Evolutionary conservation across 2,329 filamentous ascomycete genomes (phyloP).

Genomic region (Exophiala oligosperma): DNA sequence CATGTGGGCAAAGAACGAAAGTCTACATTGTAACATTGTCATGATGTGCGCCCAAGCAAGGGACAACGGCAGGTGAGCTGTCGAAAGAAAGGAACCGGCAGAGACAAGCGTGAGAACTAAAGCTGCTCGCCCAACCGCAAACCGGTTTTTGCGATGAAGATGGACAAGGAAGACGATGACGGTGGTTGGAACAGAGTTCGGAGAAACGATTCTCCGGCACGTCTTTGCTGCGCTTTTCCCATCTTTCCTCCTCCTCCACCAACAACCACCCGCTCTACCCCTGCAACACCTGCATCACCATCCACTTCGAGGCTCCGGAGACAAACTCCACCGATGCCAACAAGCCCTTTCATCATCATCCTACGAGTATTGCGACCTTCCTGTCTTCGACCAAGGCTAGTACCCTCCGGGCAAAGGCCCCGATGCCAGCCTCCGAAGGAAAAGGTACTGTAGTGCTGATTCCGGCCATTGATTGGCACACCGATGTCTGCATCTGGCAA

Average conservation of each 20-base stretch:
- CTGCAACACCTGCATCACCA: not conserved
- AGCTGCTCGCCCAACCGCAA: slow-evolving; percentile 12
- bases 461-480: slow-evolving; percentile 19
- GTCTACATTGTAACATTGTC: not conserved
- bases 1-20: slow-evolving; percentile 1
- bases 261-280: not conserved
- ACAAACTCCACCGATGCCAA: not conserved
- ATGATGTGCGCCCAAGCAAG: slow-evolving; percentile 14
- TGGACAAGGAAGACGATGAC: not conserved
- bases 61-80: not conserved
- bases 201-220: slow-evolving; percentile 11
- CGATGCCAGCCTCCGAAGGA: slow-evolving; percentile 1
- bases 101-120: slow-evolving; percentile 18
- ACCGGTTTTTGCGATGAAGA: slow-evolving; percentile 16
- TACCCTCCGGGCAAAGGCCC: slow-evolving; percentile 6
- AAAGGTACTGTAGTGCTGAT: slow-evolving; percentile 1
- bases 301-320: not conserved
- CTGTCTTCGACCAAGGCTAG: slow-evolving; percentile 2
- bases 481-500: slow-evolving; percentile 16
- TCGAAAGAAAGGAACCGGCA: not conserved
- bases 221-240: too few relatives aligned
- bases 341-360: not conserved
- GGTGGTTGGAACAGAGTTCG: slow-evolving; percentile 13
- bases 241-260: not conserved
- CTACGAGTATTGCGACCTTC: not conserved